phyloP scores from a whole-genome alignment of 305 asterid genomes.

The Solanum hybrid region DNA sequence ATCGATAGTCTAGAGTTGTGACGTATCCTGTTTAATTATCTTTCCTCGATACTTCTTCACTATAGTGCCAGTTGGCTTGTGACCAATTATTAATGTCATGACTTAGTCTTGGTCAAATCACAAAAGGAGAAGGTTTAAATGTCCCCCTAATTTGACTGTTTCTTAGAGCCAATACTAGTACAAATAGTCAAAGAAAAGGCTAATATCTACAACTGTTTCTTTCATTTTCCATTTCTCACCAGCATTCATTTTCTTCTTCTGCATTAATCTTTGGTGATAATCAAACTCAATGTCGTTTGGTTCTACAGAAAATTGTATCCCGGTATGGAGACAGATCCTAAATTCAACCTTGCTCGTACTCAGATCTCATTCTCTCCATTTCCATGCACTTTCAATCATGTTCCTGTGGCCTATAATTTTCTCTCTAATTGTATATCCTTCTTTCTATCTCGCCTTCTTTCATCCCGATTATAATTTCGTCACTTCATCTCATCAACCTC shows the following conservation, averaged over 20 bases:
- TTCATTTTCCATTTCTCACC: neutral
- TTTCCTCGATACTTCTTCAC: neutral
- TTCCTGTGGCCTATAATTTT: neutral
- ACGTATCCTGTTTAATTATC: too few species aligned
- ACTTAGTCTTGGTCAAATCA: neutral
- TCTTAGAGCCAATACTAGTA: neutral
- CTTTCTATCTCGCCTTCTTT: neutral
- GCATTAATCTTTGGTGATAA: neutral
- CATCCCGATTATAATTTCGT: neutral
- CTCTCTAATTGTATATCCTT: neutral
- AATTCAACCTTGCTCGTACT: neutral
- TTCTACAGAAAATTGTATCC: neutral
- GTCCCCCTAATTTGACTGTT: neutral
- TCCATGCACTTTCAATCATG: neutral
- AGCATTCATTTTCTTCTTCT: neutral
- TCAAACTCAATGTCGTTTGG: neutral
- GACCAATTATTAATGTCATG: neutral
- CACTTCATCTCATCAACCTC: too few species aligned
- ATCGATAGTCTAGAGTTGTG: neutral
- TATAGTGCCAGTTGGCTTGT: neutral
- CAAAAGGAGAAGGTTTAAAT: neutral
- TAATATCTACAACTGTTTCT: neutral
- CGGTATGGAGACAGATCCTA: neutral
- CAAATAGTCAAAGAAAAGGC: neutral
- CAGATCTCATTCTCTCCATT: neutral